phyloP scores from a whole-genome alignment of 768 basidiomycete genomes.

The Leccinellum rugosiceps region DNA sequence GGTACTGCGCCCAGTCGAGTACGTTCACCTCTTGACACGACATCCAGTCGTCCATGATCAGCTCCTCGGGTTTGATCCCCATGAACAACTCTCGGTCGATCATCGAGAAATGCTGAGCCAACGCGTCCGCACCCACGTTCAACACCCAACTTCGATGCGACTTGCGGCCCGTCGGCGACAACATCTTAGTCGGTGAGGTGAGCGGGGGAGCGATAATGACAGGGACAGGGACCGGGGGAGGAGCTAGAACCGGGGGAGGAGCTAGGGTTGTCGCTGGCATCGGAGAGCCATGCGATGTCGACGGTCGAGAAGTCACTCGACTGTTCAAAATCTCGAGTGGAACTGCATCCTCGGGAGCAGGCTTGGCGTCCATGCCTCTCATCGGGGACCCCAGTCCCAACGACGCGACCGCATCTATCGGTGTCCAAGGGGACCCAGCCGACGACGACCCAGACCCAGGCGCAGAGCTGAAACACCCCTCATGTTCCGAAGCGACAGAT shows the following conservation, averaged over 20 bases:
- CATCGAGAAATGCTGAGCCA: constrained; percentile 81
- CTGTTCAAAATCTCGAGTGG: constrained; percentile 66
- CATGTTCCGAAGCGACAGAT: constrained; percentile 19
- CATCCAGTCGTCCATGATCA: constrained; percentile 73
- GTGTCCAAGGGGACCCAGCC: constrained; percentile 13
- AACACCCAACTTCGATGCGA: constrained; percentile 72
- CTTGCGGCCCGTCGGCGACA: constrained; percentile 38
- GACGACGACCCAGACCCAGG: constrained; percentile 17
- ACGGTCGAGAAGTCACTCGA: constrained; percentile 42
- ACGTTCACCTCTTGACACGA: constrained; percentile 60
- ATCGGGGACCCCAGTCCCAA: constrained; percentile 27
- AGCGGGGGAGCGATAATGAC: constrained; percentile 1
- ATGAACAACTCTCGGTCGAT: constrained; percentile 88
- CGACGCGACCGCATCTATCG: constrained; percentile 5
- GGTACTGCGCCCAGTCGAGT: constrained; percentile 79
- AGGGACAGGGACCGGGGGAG: not conserved
- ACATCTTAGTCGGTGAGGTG: constrained; percentile 34
- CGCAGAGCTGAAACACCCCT: constrained; percentile 23
- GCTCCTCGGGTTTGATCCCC: constrained; percentile 81
- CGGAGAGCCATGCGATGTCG: constrained; percentile 31
- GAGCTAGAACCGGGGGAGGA: constrained; percentile 1
- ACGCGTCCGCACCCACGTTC: constrained; percentile 50
- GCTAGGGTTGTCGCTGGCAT: constrained; percentile 12
- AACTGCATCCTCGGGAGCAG: constrained; percentile 57
- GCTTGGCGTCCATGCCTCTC: constrained; percentile 42